Base-by-base conservation (phyloP, 208 protist species). In the Naegleria lovaniensis region DNA sequence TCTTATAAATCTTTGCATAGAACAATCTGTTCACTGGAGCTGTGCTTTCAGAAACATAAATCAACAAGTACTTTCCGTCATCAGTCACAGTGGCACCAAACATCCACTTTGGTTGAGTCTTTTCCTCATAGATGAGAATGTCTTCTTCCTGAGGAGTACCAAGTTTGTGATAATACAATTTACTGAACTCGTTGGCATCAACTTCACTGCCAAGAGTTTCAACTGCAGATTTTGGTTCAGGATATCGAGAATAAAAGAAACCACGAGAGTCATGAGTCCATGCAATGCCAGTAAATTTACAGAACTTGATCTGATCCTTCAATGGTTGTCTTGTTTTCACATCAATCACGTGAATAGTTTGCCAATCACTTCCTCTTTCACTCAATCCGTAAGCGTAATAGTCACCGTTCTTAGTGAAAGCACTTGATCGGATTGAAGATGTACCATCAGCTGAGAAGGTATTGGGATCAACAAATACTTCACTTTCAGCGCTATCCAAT, bases 241-340 rank as follows among this genome's bases (percentile, higher is more conserved):
- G 33, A 59, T 95, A 98, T 92, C 96, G 94, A 39, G 94, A 94
- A 93, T 98, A 98, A 93, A 98, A 98, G 91, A 98, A 98, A 83
- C 97, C 97, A 0, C 94, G 83, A 43, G 85, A 40, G 91, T 96
- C 95, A 39, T 88, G 91, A 93, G 94, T 96, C 95, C 95, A 98
- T 51, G 95, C 91, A 91, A 98, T 94, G 90, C 88, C 90, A 16
- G 96, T 95, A 91, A 98, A 98, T 94, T 98, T 98, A 19, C 94
- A 95, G 95, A 95, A 98, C 76, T 96, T 88, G 38, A 52, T 25
- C 25, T 94, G 93, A 90, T 98, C 96, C 19, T 92, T 55, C 41
- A 96, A 91, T 89, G 95, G 92, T 90, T 95, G 86, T 1, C 89
- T 93, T 0, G 93, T 94, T 83, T 94, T 93, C 7, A 93, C 94